Evolutionary conservation across 257 asterid genomes (phyloP).

Genomic region (Paraleonurus japonicus): DNA sequence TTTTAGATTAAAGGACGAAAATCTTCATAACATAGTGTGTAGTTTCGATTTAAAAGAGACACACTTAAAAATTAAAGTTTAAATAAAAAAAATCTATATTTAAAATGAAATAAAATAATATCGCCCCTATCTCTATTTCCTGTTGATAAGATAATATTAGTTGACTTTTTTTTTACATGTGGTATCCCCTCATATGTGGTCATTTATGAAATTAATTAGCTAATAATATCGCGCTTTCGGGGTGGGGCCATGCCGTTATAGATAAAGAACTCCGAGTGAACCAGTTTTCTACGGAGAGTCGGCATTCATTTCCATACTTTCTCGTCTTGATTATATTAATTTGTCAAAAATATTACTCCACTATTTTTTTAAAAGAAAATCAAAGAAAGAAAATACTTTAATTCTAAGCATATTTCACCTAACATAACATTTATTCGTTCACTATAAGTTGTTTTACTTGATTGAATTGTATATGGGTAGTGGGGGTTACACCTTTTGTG

Average conservation of each 20-base stretch:
- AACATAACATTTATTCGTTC: not conserved
- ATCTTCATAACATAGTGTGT: too few species aligned
- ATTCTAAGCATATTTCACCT: not conserved
- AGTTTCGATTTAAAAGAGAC: too few species aligned
- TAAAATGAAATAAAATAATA: too few species aligned
- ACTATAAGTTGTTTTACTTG: not conserved
- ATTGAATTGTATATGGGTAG: not conserved
- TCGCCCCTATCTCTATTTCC: too few species aligned
- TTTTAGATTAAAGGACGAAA: too few species aligned
- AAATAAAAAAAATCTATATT: too few species aligned
- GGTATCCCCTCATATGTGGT: not conserved
- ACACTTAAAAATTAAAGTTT: too few species aligned
- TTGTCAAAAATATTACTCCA: not conserved
- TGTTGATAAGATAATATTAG: constrained; percentile 6
- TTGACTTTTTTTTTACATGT: constrained; percentile 10
- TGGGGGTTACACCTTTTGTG: not conserved
- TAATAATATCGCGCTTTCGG: not conserved
- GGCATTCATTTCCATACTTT: too few species aligned
- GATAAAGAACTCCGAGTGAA: too few species aligned
- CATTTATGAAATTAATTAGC: not conserved
- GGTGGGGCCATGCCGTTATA: not conserved
- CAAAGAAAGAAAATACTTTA: not conserved
- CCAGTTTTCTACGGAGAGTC: not conserved
- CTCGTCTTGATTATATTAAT: not conserved
- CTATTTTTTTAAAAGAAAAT: not conserved